Evolutionary conservation across 1,139 yeast genomes (phyloP), one percentile per base, ranked within the genome.

Genomic region (Blastobotrys raffinosifermentans): DNA sequence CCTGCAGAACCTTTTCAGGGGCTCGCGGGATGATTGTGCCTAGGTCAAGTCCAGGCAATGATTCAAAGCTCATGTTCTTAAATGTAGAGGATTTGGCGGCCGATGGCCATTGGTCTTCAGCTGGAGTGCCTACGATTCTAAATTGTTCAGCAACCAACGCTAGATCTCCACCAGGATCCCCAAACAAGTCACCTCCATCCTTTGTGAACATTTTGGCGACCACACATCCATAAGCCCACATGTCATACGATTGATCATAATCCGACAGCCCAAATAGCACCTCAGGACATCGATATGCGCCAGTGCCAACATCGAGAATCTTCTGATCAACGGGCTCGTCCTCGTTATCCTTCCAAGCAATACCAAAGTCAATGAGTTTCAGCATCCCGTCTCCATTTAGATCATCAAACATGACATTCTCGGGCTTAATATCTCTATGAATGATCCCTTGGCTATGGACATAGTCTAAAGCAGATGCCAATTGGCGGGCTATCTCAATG

Each of bases 401-500:
- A 26, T 17, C 14, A 26, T 31, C 15, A 49, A 84, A 71, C 58
- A 85, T 60, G 27, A 89, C 70, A 53, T 89, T 89, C 14, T 76
- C 76, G 0, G 94, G 94, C 58, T 89, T 89, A 38, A 89, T 62
- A 57, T 89, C 97, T 32, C 97, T 70, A 55, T 89, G 97, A 11
- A 89, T 86, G n/a, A 89, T 71, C 0, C 78, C 78, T 2, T 66
- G 50, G 0, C 56, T 47, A 41, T 80, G 93, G 5, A 81, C 50
- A 49, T 67, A 75, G 2, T 47, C 50, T 16, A 83, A 54, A 0
- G 78, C 91, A 1, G 50, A 46, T 0, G 72, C 62, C 3, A 80
- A 37, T 5, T 75, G 75, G 4, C 35, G 35, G 5, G 71, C 53
- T 7, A 79, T 67, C 0, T 45, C 43, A 2, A 41, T 34, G 0